Base-by-base conservation (phyloP, 768 basidiomycete genomes). In the Zangia roseola region DNA sequence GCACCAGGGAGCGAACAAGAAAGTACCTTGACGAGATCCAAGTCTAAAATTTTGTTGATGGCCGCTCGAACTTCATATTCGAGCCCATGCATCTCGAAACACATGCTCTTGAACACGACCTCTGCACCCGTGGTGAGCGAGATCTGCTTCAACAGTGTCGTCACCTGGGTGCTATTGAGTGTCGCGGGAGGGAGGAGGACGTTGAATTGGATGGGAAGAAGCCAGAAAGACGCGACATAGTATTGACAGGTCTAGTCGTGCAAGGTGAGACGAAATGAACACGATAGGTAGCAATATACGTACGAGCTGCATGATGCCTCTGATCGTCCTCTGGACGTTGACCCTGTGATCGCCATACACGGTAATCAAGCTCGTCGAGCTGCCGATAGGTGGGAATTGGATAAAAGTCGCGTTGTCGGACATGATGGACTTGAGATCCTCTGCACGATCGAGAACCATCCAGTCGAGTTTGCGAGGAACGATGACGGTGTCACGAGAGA, bases 141-240 rank as follows among this genome's bases (percentile, higher is more conserved):
- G 36, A 97, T 88, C 62, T 88, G 86, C 67, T 92, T 91, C 39
- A 97, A 75, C 31, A 97, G 77, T 2, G 85, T 81, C 17, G 91
- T 83, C 46, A 95, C 88, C 57, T 93, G 88, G 8, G 86, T 76
- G 12, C 86, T 78, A 59, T 89, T 94, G 61, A 94, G 77, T 13
- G 83, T 84, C 10, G 88, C 74, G 10, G 89, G 88, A 1, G 92
- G 91, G 50, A 94, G 74, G 43, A 97, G 77, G 7, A 91, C 90
- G 65, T 97, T 97, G 74, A 92, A 95, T 45, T 94, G 89, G 34
- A 92, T 79, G 21, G 94, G 94, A 28, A 98, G 76, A 23, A 97
- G 82, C 94, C 94, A 98, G 72, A 95, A 91, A 9, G 92, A 94
- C n/a, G 91, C 94, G 30, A 94, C 85, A 63, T 97, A 97, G 70